Evolutionary conservation across 1,139 yeast species (phyloP), one percentile per base, ranked within the genome.

Genomic region (Lodderomyces oxycetoniae): DNA sequence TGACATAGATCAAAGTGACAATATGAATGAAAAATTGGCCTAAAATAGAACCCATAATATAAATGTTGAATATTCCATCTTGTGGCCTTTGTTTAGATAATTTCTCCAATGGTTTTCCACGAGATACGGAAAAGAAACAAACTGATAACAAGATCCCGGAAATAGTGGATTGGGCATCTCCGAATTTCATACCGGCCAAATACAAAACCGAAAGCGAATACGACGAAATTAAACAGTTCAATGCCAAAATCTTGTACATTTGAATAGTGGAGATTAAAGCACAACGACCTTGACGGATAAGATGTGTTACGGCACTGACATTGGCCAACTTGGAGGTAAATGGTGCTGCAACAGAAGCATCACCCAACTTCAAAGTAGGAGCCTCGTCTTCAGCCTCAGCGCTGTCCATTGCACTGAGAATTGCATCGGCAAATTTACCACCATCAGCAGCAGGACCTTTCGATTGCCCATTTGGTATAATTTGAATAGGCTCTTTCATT

Each of bases 261-360:
- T 91, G 98, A 53, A 91, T 89, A 14, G 98, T 91, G 11, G 96
- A 88, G 37, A 93, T 96, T 50, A 91, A 71, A 8, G 99, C 96
- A 70, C 96, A 87, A 65, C 99, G 88, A 48, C 99, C 99, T 71
- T 93, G 97, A 63, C 99, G 89, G 49, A 91, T 77, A 46, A 91
- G 86, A 53, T 88, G 82, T 35, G 95, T 85, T 38, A 93, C 96
- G 36, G 98, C 83, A 37, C 91, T 77, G 32, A 93, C 98, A 55
- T 84, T 85, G 24, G 96, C 78, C 47, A 91, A 75, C 57, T 91
- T 91, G 17, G 97, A 89, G 13, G 99, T 91, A 57, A 91, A 88
- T 30, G 99, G 99, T 26, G 99, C 99, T 38, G 99, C 99, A 50
- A 93, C 96, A 17, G 97, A 89, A 7, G 99, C 99, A 65, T 91